phyloP scores from a whole-genome alignment of 2,329 filamentous ascomycete species.

The Colletotrichum aenigma region DNA sequence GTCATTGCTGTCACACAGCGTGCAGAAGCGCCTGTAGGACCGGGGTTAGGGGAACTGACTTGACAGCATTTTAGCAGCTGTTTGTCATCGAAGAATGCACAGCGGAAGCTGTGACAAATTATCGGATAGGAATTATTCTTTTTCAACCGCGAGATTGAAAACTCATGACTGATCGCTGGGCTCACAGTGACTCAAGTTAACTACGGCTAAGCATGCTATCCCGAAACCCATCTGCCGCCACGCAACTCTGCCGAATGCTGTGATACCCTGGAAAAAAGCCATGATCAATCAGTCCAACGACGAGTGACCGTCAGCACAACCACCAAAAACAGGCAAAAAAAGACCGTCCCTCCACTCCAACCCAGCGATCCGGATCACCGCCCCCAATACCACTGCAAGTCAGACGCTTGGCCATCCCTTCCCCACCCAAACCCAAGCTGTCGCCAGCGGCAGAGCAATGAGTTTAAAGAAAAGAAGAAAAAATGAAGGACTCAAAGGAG shows the following conservation, averaged over 20 bases:
- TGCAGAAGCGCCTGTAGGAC: background rate
- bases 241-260: no score
- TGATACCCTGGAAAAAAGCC: background rate
- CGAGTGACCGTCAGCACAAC: background rate
- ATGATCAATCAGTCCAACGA: background rate
- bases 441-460: background rate
- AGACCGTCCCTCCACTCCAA: background rate
- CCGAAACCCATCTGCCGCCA: background rate
- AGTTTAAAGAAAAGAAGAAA: background rate
- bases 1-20: background rate
- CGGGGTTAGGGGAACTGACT: background rate
- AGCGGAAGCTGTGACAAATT: background rate
- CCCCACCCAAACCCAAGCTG: accelerated
- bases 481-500: background rate
- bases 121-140: accelerated
- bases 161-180: background rate
- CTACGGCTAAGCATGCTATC: background rate
- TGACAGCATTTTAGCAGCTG: background rate
- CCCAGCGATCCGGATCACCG: background rate
- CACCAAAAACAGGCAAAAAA: background rate
- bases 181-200: background rate
- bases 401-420: background rate
- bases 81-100: background rate
- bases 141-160: accelerated
- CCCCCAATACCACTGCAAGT: background rate